Conservation (phyloP, 2,329 filamentous ascomycete species). For the Trichoderma simmonsii region DNA sequence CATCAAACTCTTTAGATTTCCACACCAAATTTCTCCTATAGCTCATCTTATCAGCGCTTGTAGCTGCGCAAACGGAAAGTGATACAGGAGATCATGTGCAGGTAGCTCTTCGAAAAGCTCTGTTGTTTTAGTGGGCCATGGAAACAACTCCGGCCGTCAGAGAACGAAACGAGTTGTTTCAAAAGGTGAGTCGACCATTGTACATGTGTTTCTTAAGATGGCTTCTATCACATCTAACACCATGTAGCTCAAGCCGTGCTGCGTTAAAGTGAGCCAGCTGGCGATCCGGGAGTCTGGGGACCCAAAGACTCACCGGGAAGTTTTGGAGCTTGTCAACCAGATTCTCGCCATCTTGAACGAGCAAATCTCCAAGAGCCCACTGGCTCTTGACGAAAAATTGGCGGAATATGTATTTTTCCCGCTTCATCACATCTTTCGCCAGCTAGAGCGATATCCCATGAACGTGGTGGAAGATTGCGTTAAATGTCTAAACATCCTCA, state of each 20-base stretch:
- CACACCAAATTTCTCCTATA: neutral
- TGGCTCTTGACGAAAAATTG: conserved; percentile 70
- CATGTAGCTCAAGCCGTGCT: conserved; percentile 59
- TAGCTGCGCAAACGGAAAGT: neutral
- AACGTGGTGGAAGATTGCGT: conserved; percentile 72
- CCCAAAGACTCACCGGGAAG: conserved; percentile 39
- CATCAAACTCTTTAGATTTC: neutral
- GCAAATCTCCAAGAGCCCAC: conserved; percentile 42
- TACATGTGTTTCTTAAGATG: too few species aligned
- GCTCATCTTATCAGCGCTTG: neutral
- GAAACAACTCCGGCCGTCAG: conserved; percentile 13
- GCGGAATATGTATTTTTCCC: conserved; percentile 96
- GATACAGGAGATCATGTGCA: conserved; percentile 4
- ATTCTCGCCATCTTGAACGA: conserved; percentile 46
- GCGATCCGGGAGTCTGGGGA: conserved; percentile 48
- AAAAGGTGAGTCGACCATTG: conserved; percentile 28
- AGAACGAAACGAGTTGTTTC: conserved; percentile 37
- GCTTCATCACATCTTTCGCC: conserved; percentile 78
- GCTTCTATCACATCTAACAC: conserved; percentile 8
- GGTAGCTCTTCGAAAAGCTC: conserved; percentile 9
- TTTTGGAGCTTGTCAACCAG: conserved; percentile 45
- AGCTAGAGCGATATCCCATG: conserved; percentile 68
- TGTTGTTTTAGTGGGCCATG: conserved; percentile 21
- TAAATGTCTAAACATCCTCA: conserved; percentile 69
- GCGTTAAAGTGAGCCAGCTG: conserved; percentile 58